Conservation (phyloP, 2,329 filamentous ascomycete genomes). For the Aspergillus ochraceoroseus region DNA sequence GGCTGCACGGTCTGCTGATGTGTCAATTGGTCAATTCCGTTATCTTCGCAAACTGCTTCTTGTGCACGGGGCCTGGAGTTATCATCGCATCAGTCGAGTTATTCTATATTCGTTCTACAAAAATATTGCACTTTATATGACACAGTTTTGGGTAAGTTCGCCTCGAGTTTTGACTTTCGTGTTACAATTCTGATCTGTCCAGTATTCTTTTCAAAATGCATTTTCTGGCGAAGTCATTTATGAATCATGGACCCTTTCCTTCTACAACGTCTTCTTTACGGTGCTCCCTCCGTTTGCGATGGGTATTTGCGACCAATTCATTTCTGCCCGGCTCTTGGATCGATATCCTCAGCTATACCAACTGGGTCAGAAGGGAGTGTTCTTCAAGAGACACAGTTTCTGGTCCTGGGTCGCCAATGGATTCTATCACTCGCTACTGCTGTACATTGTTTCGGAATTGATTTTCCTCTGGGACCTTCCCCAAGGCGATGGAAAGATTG, state of each 20-base stretch:
- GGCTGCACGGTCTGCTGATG: slow-evolving; percentile 90
- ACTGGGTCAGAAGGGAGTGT: slow-evolving; percentile 84
- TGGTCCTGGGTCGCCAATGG: slow-evolving; percentile 89
- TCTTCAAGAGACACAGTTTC: slow-evolving; percentile 91
- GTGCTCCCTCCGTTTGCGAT: slow-evolving; percentile 88
- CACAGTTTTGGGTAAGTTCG: slow-evolving; percentile 85
- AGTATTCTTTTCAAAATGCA: slow-evolving; percentile 97
- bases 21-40: slow-evolving; percentile 92
- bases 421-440: slow-evolving; percentile 87
- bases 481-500: slow-evolving; percentile 70
- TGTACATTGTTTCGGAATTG: slow-evolving; percentile 79
- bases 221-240: slow-evolving; percentile 98
- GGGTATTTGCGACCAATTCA: slow-evolving; percentile 95
- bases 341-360: slow-evolving; percentile 94
- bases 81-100: slow-evolving; percentile 92
- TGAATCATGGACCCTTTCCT: slow-evolving; percentile 98
- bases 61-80: slow-evolving; percentile 96
- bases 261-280: slow-evolving; percentile 99
- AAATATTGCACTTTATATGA: slow-evolving; percentile 98
- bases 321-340: slow-evolving; percentile 87
- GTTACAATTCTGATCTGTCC: slow-evolving; percentile 26
- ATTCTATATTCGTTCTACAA: slow-evolving; percentile 99
- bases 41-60: slow-evolving; percentile 89
- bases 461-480: slow-evolving; percentile 80
- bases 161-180: not conserved